Base-by-base conservation (phyloP, 768 basidiomycete species). In the Amanita brunnescens region DNA sequence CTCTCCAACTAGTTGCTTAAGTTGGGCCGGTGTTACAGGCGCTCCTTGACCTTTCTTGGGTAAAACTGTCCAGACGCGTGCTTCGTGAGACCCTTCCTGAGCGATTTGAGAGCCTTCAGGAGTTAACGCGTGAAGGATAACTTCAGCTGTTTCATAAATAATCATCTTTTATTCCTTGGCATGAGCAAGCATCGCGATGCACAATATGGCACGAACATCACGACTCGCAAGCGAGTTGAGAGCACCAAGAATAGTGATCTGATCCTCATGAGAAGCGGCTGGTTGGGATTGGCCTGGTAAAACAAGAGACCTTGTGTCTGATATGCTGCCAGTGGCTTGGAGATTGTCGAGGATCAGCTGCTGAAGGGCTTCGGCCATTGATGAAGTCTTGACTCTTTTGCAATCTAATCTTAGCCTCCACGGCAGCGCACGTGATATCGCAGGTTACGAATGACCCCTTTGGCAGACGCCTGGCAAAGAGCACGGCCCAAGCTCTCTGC, bases 1-100 rank as follows among this genome's bases (percentile, higher is more conserved):
- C 52, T 89, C 87, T 12, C 95, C 95, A 12, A 98, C 78, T 53
- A 67, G 65, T 54, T 78, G 76, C 67, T 87, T 88, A 12, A 97
- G 72, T 52, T 87, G 79, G 42, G 72, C 78, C 0, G 79, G 73
- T 3, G 79, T 76, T 33, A 95, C 54, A 7, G 91, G 83, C 34
- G 70, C 57, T 2, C 85, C 87, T 53, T 80, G 70, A 2, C 88
- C 91, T 55, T 82, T 86, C 4, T 61, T 56, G 6, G 90, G 88
- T 4, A 95, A 73, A 18, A 80, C 90, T 43, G 77, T 72, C 95
- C 95, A 99, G 30, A 98, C 91, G 52, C 90, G 83, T 42, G 87
- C 91, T 72, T 99, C 96, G 66, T 97, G 93, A 12, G 94, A 97
- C 33, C 96, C 96, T 35, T 85, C 69, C 35, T 75, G 66, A 20